phyloP scores from a whole-genome alignment of 176 grass and related monocot species.

The Puccinellia tenuiflora region DNA sequence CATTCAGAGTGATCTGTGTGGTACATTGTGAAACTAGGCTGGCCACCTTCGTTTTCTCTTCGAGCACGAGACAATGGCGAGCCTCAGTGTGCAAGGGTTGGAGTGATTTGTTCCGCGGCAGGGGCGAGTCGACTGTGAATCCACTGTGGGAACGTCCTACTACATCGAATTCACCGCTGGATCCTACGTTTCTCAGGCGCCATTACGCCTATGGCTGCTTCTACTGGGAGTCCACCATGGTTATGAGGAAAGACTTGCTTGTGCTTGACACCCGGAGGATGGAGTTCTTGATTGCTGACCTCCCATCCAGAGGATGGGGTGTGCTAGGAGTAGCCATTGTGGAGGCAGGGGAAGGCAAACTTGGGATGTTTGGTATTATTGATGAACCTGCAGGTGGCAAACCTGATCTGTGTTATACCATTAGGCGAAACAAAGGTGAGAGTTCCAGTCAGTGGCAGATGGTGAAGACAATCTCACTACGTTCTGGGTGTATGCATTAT shows the following conservation, averaged over 20 bases:
- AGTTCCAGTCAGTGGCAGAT: not conserved
- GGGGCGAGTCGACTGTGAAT: not conserved
- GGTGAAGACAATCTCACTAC: slow-evolving; percentile 22
- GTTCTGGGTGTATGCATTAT: not conserved
- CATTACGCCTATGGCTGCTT: slow-evolving; percentile 18
- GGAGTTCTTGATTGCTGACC: slow-evolving; percentile 8
- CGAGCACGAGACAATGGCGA: not conserved
- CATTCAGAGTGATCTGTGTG: slow-evolving; percentile 23
- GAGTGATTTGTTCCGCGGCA: not conserved
- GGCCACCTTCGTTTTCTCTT: slow-evolving; percentile 18
- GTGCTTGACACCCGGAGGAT: slow-evolving; percentile 16
- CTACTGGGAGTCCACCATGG: slow-evolving; percentile 15
- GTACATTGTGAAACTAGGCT: slow-evolving; percentile 7
- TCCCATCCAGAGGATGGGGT: not conserved
- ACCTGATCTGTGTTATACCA: not conserved
- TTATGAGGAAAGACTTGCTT: not conserved
- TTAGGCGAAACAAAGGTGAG: not conserved
- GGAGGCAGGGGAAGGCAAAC: slow-evolving; percentile 23
- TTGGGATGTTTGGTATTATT: not conserved
- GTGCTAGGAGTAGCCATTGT: not conserved
- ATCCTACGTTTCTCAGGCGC: not conserved
- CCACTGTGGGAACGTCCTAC: too few relatives aligned
- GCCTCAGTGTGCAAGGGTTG: not conserved
- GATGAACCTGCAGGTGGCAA: not conserved
- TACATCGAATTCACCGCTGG: not conserved